Base-by-base conservation (phyloP, 1,284 basidiomycete species). In the Anthracocystis setariae region DNA sequence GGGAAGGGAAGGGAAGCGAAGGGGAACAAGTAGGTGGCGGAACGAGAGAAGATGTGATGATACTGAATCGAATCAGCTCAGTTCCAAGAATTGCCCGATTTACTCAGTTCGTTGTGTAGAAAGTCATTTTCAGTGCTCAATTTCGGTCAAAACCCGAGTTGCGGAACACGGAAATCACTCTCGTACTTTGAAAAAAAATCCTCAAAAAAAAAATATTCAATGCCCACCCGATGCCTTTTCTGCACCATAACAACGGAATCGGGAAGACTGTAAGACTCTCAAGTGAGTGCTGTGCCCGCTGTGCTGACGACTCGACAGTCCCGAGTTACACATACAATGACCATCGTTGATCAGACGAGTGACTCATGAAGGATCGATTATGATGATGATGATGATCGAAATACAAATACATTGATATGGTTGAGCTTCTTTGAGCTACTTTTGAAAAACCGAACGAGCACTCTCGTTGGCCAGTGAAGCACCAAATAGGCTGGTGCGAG, bases 381-480 rank as follows among this genome's bases (percentile, higher is more conserved):
- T 42, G 18, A 2, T 10, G 5, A 2, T 23, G 20, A 21, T 23
- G 29, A 18, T 38, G 7, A 48, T 47, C 33, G 18, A 43, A 52
- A 32, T 43, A 52, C 44, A 48, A 27, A 7, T 45, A 20, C 9
- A 3, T 20, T 24, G 45, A 17, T 10, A 20, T 21, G 21, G 5
- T 12, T 8, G 12, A 2, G 5, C 10, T n/a, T 25, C 3, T n/a
- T 25, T 2, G 15, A 17, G 21, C 23, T 45, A 68, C 48, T 53
- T 63, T 46, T 53, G 67, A 38, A 70, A 70, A 48, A 70, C 35
- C 3, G 67, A 70, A 23, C 67, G 67, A n/a, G 67, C 67, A 17
- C 50, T 64, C 10, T 60, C 52, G 46, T 52, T 60, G 53, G 67
- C 60, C 47, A 64, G 35, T 2, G 56, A 42, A 18, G 61, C 59